phyloP scores from a whole-genome alignment of 2,329 filamentous ascomycete species.

The Xylaria polymorpha region DNA sequence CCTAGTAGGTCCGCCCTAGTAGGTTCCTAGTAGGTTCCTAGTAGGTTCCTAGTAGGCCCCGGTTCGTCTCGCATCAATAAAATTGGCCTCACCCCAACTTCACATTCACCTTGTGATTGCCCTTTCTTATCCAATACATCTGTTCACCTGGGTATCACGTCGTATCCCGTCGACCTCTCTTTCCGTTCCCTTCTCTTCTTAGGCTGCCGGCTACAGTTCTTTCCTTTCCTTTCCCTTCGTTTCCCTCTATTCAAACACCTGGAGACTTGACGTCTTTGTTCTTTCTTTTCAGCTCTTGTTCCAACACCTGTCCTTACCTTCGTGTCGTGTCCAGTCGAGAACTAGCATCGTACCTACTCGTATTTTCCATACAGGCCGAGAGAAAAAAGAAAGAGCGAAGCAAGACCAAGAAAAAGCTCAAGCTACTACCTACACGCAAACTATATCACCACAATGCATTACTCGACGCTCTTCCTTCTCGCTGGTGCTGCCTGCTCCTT shows the following conservation, averaged over 20 bases:
- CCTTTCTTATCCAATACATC: conserved; percentile 15
- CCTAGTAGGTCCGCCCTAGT: neutral
- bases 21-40: neutral
- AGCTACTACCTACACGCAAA: neutral
- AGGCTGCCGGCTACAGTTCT: conserved; percentile 39
- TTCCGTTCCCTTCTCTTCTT: conserved; percentile 33
- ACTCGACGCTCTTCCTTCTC: conserved; percentile 46
- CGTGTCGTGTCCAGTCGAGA: neutral
- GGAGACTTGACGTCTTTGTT: conserved; percentile 44
- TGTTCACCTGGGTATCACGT: conserved; percentile 10
- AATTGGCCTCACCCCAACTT: conserved; percentile 13
- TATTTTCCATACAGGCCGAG: neutral
- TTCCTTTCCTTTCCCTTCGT: conserved; percentile 16
- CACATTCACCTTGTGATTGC: conserved; percentile 15
- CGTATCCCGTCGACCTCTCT: conserved; percentile 19
- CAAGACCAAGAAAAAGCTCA: neutral
- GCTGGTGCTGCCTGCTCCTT: conserved; percentile 49
- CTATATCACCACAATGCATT: conserved; percentile 36
- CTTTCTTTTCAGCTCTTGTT: conserved; percentile 24
- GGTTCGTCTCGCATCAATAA: conserved; percentile 21
- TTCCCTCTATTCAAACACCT: conserved; percentile 4
- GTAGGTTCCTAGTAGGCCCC: conserved; percentile 3
- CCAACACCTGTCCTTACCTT: conserved; percentile 23
- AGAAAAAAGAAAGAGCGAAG: neutral
- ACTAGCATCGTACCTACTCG: neutral